These are phyloP conservation scores for Pilasporangium apinafurcum DNA, from an alignment of 352 stramenopile genomes.

Conservation along the genomic window DNA sequence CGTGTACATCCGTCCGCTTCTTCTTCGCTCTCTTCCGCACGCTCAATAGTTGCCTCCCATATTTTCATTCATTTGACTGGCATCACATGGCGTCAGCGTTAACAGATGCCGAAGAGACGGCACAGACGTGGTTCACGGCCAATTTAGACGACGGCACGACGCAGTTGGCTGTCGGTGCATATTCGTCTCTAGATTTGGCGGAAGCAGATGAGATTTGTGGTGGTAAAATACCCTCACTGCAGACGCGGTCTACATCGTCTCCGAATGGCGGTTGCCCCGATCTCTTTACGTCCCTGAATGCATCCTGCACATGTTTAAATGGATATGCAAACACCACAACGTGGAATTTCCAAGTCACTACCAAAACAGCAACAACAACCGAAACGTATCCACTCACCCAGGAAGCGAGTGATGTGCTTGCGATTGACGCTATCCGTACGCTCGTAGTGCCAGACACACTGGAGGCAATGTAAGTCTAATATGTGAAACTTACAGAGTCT, in stretches of 20 bases:
- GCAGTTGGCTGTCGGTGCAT: slow-evolving; percentile 19
- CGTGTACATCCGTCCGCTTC: too few relatives aligned
- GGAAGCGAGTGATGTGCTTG: slow-evolving; percentile 10
- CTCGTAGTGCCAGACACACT: slow-evolving; percentile 17
- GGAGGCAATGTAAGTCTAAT: slow-evolving; percentile 14
- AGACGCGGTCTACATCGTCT: slow-evolving; percentile 4
- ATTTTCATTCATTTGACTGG: too few relatives aligned
- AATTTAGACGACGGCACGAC: slow-evolving; percentile 24
- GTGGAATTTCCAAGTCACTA: slow-evolving; percentile 19
- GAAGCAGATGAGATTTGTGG: slow-evolving; percentile 18
- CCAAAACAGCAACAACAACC: slow-evolving; percentile 1
- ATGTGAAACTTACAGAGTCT: not conserved
- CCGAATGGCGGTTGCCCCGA: slow-evolving; percentile 22
- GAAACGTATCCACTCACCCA: slow-evolving; percentile 9
- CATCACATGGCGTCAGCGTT: too few relatives aligned
- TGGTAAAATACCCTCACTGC: slow-evolving; percentile 16
- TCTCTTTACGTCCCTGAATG: slow-evolving; percentile 22
- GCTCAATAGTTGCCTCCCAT: too few relatives aligned
- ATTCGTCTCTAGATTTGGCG: slow-evolving; percentile 14
- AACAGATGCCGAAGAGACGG: slow-evolving; percentile 12
- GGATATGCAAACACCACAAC: slow-evolving; percentile 3
- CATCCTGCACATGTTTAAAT: slow-evolving; percentile 20
- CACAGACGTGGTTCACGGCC: slow-evolving; percentile 19
- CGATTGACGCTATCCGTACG: slow-evolving; percentile 18
- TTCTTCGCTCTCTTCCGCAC: too few relatives aligned